Base-by-base conservation (phyloP, 2,329 filamentous ascomycete species). In the Calonectria multiphialidica region DNA sequence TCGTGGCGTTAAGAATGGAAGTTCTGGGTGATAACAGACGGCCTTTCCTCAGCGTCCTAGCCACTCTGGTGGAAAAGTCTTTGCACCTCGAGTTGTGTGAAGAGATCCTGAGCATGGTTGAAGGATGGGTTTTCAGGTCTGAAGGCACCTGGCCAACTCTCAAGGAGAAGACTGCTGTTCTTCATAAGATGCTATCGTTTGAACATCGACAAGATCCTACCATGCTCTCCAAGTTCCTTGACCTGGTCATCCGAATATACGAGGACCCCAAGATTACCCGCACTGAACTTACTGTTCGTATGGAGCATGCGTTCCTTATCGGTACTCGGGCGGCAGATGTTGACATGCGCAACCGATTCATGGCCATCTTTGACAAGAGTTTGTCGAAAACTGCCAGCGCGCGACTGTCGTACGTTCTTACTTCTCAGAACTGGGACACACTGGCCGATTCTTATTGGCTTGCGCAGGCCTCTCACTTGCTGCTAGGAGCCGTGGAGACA, bases 181-280 rank as follows among this genome's bases (percentile, higher is more conserved):
- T 99, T n/a, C 96, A 98, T 79, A 99, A 99, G 86, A 99, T 99
- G 97, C 87, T 98, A 18, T 93, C 96, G 0, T 99, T 99, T 77
- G 97, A 99, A 84, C 92, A 94, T 70, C 91, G 97, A 45, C 86
- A 90, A 33, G 96, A 98, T 81, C 91, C 93, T 37, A 95, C 93
- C 0, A 93, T 99, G 86, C 88, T 99, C 70, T 95, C 93, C 77
- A 96, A 96, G 81, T 99, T 98, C 86, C 88, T 99, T 71, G 94
- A 98, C 76, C 91, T 99, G 30, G 97, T 99, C 30, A 98, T 99
- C 77, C 93, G 96, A 61, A 98, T 99, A 72, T 99, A 99, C 82
- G 97, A 99, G 81, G 97, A 99, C 80, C 95, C 95, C 0, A 98
- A 97, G 84, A 97, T 99, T 74, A 95, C 96, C 1, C 91, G 96